Percentiles rank a stretch among this genome's conserved stretches.
Conservation (phyloP, 192 early-diverging fungal species). For the Phlyctochytrium bullatum region DNA sequence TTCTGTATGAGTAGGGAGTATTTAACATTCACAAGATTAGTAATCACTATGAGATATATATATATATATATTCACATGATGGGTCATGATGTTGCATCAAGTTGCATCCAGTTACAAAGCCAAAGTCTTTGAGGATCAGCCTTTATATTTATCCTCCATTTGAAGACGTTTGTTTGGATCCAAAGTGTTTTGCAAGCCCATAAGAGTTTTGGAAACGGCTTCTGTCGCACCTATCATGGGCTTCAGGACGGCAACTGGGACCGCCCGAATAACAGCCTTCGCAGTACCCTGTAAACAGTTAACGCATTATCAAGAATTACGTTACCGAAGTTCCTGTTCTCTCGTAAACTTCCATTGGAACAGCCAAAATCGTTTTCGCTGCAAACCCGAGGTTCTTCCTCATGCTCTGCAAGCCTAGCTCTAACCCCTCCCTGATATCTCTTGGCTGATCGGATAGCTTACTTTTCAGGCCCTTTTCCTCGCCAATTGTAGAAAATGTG, state of each 20-base stretch:
- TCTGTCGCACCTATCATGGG: conserved; percentile 96
- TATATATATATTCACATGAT: too few relatives aligned
- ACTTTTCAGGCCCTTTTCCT: conserved; percentile 46
- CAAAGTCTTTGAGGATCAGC: too few relatives aligned
- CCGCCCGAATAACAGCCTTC: conserved; percentile 67
- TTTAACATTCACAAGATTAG: too few relatives aligned
- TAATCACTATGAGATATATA: too few relatives aligned
- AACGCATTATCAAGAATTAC: neutral
- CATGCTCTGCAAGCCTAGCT: conserved; percentile 77
- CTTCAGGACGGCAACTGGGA: conserved; percentile 88
- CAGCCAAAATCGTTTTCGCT: conserved; percentile 84
- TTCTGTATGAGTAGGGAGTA: too few relatives aligned
- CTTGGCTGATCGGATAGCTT: conserved; percentile 84
- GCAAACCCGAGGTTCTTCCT: conserved; percentile 78
- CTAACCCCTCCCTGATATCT: conserved; percentile 81
- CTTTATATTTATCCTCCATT: conserved; percentile 70
- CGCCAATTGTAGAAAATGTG: conserved; percentile 5
- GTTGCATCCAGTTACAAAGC: too few relatives aligned
- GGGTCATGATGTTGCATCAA: too few relatives aligned
- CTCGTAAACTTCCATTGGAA: conserved; percentile 81
- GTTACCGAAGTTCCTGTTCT: conserved; percentile 38
- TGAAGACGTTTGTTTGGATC: conserved; percentile 76
- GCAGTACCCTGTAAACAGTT: conserved; percentile 23
- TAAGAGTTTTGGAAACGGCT: conserved; percentile 85
- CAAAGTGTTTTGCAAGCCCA: conserved; percentile 87